A percentile compares a stretch with the other conserved stretches of the same genome.
phyloP scores from a whole-genome alignment of 306 rosid species.

The Parietaria judaica region DNA sequence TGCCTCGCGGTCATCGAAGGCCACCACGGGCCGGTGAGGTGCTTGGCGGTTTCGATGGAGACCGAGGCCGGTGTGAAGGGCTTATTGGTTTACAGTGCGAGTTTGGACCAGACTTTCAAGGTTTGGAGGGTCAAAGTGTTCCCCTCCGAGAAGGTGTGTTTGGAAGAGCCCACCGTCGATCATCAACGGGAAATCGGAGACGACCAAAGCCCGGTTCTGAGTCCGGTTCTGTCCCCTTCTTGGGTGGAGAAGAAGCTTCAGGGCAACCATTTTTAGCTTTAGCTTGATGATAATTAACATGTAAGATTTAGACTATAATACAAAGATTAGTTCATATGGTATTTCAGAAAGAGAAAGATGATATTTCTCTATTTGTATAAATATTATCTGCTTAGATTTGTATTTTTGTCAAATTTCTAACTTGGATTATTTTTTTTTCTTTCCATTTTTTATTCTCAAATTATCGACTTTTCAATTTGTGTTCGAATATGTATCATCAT shows the following conservation, averaged over 20 bases:
- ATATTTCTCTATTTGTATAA: background rate
- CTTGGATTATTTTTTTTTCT: too few relatives aligned
- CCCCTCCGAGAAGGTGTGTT: slow-evolving; percentile 19
- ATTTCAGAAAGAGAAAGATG: too few relatives aligned
- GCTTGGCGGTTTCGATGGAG: slow-evolving; percentile 41
- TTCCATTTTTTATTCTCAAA: background rate
- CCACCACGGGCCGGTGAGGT: slow-evolving; percentile 45
- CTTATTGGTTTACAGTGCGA: slow-evolving; percentile 45
- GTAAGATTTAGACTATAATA: slow-evolving; percentile 6
- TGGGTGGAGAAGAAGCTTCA: slow-evolving; percentile 40
- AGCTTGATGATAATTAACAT: background rate
- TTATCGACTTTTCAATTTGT: too few relatives aligned
- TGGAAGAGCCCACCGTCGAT: slow-evolving; percentile 22
- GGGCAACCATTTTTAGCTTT: slow-evolving; percentile 21
- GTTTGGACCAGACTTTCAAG: slow-evolving; percentile 54
- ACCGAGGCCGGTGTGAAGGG: slow-evolving; percentile 29
- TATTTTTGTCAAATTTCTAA: background rate
- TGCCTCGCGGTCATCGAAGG: slow-evolving; percentile 44
- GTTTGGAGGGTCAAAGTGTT: slow-evolving; percentile 46
- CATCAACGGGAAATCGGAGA: slow-evolving; percentile 31
- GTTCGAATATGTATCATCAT: too few relatives aligned
- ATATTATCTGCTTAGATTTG: background rate
- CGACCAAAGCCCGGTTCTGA: slow-evolving; percentile 38
- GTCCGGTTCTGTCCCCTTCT: slow-evolving; percentile 38
- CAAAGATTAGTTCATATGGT: too few relatives aligned